phyloP scores from a whole-genome alignment of 1,284 basidiomycete genomes.

The Puccinia horiana region DNA sequence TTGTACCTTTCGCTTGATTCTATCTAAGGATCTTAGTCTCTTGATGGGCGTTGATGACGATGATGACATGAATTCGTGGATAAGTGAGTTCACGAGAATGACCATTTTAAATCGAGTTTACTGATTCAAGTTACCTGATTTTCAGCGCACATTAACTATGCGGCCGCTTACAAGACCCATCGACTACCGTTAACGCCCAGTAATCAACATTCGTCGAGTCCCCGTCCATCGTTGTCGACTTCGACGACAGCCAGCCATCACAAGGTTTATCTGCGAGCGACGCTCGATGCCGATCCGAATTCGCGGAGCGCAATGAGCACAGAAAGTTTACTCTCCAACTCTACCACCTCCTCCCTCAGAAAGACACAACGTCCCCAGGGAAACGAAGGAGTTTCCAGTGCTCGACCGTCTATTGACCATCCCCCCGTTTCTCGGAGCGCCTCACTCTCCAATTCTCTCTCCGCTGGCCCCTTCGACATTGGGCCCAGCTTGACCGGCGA shows the following conservation, averaged over 20 bases:
- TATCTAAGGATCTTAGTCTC: slow-evolving; percentile 75
- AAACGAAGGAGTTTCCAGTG: neutral
- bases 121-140: neutral
- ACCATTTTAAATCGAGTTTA: neutral
- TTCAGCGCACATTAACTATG: slow-evolving; percentile 81
- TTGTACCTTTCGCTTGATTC: slow-evolving; percentile 75
- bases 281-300: neutral
- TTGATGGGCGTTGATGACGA: slow-evolving; percentile 75
- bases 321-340: neutral
- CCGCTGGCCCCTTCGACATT: slow-evolving; percentile 8
- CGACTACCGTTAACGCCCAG: neutral
- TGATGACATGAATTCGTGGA: slow-evolving; percentile 84
- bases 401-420: neutral
- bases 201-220: neutral
- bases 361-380: neutral
- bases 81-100: slow-evolving; percentile 60
- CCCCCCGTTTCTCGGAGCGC: neutral
- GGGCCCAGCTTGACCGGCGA: neutral
- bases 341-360: neutral
- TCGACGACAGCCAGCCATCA: neutral
- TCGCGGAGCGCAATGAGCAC: neutral
- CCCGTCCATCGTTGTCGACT: neutral
- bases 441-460: neutral
- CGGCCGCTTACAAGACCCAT: slow-evolving; percentile 56
- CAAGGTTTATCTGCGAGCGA: neutral